A percentile compares a stretch with the other conserved stretches of the same genome.
Conservation (phyloP, 2,329 filamentous ascomycete species). For the Fusarium keratoplasticum region DNA sequence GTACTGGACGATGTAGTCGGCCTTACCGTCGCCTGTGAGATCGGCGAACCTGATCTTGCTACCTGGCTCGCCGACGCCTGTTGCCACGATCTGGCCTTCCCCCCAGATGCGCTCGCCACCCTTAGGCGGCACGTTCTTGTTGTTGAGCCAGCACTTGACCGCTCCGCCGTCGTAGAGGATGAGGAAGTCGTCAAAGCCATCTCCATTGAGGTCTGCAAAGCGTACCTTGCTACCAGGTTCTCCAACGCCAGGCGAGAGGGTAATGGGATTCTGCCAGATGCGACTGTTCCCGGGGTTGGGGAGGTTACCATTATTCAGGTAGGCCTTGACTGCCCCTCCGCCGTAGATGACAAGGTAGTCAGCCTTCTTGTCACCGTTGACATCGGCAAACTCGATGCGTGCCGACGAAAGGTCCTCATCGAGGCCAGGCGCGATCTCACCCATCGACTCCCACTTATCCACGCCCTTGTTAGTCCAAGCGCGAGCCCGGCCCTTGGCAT, state of each 20-base stretch:
- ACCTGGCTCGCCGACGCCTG: constrained; percentile 12
- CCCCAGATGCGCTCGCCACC: constrained; percentile 21
- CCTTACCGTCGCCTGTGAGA: constrained; percentile 15
- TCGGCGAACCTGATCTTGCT: constrained; percentile 19
- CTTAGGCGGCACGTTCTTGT: constrained; percentile 8
- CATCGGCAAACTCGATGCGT: constrained; percentile 8
- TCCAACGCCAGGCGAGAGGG: neutral
- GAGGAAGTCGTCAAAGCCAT: constrained; percentile 13
- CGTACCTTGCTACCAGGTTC: neutral
- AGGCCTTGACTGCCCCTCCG: neutral
- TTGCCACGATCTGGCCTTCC: constrained; percentile 6
- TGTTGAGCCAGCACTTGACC: constrained; percentile 18
- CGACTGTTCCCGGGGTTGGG: neutral
- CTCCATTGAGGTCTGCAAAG: constrained; percentile 6
- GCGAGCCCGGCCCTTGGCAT: neutral
- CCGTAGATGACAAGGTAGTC: constrained; percentile 6
- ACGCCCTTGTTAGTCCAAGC: constrained; percentile 17
- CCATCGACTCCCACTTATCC: neutral
- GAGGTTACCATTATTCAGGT: constrained; percentile 2
- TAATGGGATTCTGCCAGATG: neutral
- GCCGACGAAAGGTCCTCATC: constrained; percentile 5
- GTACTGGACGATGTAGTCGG: constrained; percentile 21
- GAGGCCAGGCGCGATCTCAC: constrained; percentile 5
- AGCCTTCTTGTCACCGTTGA: neutral
- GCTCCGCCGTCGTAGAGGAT: constrained; percentile 15